These are phyloP conservation scores for Backusella australiensis DNA, from an alignment of 192 early-diverging fungal species.

Conservation along the genomic window DNA sequence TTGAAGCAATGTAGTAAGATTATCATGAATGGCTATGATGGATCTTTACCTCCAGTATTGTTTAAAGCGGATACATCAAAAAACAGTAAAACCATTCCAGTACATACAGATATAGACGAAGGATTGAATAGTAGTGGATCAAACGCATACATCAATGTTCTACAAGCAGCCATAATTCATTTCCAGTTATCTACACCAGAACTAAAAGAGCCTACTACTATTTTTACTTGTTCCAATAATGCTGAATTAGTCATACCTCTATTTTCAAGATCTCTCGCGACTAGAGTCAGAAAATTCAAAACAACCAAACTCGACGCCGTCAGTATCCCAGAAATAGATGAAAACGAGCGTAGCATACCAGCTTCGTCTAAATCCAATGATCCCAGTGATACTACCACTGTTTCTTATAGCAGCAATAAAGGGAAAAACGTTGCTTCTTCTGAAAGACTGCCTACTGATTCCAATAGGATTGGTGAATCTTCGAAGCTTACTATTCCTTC, in stretches of 20 bases:
- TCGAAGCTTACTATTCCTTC: not conserved
- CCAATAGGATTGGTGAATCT: not conserved
- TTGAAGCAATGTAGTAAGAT: not conserved
- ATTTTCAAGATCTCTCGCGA: not conserved
- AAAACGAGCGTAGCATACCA: not conserved
- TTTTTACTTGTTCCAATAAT: not conserved
- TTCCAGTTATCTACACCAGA: not conserved
- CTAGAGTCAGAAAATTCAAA: not conserved
- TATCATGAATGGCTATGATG: not conserved
- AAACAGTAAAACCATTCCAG: not conserved
- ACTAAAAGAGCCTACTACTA: not conserved
- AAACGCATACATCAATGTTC: not conserved
- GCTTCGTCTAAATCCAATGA: not conserved
- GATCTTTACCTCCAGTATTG: not conserved
- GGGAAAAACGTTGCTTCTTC: not conserved
- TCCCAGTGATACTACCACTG: not conserved
- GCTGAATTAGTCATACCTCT: not conserved
- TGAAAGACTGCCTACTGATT: not conserved
- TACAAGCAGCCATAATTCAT: not conserved
- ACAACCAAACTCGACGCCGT: not conserved
- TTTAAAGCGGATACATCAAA: not conserved
- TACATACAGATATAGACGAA: not conserved
- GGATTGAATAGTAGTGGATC: not conserved
- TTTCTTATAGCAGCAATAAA: not conserved
- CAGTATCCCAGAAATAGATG: not conserved